Conservation (phyloP, 2,329 filamentous ascomycete genomes). For the Colletotrichum cordylinicola region DNA sequence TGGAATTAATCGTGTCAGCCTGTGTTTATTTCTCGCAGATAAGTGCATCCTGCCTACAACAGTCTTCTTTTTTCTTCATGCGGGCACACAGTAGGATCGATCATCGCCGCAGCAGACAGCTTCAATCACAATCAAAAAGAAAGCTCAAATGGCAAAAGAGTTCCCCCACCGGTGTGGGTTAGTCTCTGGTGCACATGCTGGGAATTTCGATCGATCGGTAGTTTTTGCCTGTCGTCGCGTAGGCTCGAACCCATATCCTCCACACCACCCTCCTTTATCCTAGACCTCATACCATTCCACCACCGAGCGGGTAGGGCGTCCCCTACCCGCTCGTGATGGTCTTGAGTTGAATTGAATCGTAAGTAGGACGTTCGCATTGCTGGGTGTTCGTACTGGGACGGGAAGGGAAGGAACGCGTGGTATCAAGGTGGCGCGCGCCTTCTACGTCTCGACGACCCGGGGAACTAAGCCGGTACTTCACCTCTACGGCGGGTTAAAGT, state of each 20-base stretch:
- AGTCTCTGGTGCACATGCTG: not conserved
- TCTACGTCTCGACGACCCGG: not conserved
- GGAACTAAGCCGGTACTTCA: not conserved
- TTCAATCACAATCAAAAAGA: not conserved
- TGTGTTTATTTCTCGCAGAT: not conserved
- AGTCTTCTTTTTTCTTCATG: not conserved
- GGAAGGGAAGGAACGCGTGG: not conserved
- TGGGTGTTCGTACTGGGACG: not conserved
- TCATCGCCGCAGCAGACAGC: not conserved
- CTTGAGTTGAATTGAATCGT: not conserved
- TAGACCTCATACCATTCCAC: not conserved
- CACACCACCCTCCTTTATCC: not conserved
- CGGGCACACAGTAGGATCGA: not conserved
- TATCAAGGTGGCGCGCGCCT: not conserved
- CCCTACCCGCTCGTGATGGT: not conserved
- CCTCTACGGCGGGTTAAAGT: not conserved
- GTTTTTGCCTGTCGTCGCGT: not conserved
- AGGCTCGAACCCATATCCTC: not conserved
- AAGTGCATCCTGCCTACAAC: rapidly evolving
- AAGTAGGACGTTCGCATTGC: not conserved
- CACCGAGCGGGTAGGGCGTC: not conserved
- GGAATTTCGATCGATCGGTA: not conserved
- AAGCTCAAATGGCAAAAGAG: not conserved
- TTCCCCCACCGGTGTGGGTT: not conserved
- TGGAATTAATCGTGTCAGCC: not conserved